Conservation (phyloP, 2,329 filamentous ascomycete species). For the Aspergillus nomiae region DNA sequence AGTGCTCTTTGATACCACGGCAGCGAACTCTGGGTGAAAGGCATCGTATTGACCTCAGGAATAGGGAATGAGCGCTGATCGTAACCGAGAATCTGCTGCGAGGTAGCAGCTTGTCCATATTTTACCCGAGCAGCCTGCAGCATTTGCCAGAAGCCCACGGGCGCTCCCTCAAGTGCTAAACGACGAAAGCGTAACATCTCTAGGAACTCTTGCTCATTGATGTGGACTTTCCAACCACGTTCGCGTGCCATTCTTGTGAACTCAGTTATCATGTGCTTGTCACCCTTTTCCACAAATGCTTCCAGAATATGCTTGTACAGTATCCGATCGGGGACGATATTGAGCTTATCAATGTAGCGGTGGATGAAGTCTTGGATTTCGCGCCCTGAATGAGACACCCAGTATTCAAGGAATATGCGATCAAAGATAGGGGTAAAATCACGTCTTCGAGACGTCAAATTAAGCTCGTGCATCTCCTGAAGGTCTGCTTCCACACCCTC, state of each 20-base stretch:
- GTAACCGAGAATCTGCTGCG: conserved; percentile 39
- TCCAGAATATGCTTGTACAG: conserved; percentile 44
- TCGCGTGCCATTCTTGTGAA: conserved; percentile 33
- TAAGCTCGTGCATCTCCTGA: conserved; percentile 38
- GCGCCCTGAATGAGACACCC: conserved; percentile 36
- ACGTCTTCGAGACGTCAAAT: conserved; percentile 28
- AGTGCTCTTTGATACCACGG: conserved; percentile 36
- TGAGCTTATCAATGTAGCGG: conserved; percentile 37
- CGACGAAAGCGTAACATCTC: conserved; percentile 38
- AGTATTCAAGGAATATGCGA: conserved; percentile 45
- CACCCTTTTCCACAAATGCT: conserved; percentile 43
- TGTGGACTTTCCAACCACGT: conserved; percentile 34
- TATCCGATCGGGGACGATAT: conserved; percentile 39
- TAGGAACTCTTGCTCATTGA: conserved; percentile 33
- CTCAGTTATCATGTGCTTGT: conserved; percentile 32
- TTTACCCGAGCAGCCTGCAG: conserved; percentile 39
- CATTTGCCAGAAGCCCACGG: conserved; percentile 44
- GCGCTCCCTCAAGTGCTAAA: conserved; percentile 35
- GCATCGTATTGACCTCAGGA: conserved; percentile 28
- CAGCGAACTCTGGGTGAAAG: conserved; percentile 20
- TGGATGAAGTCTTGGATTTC: conserved; percentile 41
- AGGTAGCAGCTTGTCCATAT: conserved; percentile 32
- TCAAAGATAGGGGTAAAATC: conserved; percentile 40
- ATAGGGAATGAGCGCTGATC: conserved; percentile 34
- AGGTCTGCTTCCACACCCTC: conserved; percentile 41